A percentile compares a stretch with the other conserved stretches of the same genome.
Conservation (phyloP, 2,329 filamentous ascomycete species). For the Neonectria ditissima region DNA sequence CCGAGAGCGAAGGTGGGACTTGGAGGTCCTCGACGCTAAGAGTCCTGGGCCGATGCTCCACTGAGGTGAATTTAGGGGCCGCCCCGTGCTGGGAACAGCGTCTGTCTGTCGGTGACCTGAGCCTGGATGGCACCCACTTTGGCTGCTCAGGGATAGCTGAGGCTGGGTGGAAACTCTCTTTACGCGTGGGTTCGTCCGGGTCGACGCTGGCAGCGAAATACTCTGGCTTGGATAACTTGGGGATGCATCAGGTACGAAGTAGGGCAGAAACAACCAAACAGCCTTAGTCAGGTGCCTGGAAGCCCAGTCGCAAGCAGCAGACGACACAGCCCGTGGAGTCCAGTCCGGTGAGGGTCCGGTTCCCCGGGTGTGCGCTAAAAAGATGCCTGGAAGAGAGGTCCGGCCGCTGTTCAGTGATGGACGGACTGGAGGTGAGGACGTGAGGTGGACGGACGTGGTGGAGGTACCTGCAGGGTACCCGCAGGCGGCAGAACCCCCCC, state of each 20-base stretch:
- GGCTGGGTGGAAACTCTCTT: slow-evolving; percentile 19
- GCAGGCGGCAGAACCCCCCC: slow-evolving; percentile 19
- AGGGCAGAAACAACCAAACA: background rate
- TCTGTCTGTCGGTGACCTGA: slow-evolving; percentile 14
- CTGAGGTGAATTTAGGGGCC: slow-evolving; percentile 4
- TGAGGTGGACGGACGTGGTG: background rate
- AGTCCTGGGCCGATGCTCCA: slow-evolving; percentile 11
- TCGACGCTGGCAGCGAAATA: too few relatives aligned
- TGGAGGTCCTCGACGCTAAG: slow-evolving; percentile 2
- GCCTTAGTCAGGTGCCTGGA: background rate
- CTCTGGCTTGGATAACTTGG: background rate
- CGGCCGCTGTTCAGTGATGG: slow-evolving; percentile 2
- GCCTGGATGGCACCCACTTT: background rate
- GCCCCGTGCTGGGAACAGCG: slow-evolving; percentile 4
- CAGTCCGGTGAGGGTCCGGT: background rate
- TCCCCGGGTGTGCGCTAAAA: background rate
- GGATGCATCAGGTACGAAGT: too few relatives aligned
- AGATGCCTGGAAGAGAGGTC: background rate
- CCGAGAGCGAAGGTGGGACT: slow-evolving; percentile 25
- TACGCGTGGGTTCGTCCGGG: background rate
- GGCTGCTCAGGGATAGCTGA: slow-evolving; percentile 2
- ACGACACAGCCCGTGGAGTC: background rate
- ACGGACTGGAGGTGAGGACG: background rate
- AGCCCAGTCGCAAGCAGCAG: background rate
- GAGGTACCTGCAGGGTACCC: slow-evolving; percentile 30